Base-by-base conservation (phyloP, 441 rosid genomes). In the Rhodomyrtus psidioides region DNA sequence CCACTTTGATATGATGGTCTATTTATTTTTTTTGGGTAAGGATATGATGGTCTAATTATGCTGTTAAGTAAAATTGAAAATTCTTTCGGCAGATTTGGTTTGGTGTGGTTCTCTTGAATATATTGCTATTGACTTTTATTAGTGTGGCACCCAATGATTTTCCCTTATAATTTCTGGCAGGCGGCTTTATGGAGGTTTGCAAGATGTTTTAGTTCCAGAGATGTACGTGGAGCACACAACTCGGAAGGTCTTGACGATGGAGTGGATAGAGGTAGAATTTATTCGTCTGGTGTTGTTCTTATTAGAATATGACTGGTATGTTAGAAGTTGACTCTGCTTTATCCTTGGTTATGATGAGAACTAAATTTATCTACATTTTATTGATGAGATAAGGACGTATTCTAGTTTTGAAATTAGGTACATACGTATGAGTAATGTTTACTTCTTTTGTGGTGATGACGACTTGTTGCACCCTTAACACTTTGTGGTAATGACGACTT, bases 171-270 rank as follows among this genome's bases (percentile, higher is more conserved):
- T 81, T 87, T 87, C 86, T 81, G 88, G 88, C 92, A 95, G 99
- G 91, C 89, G 92, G 90, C 93, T 96, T 54, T 97, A 96, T 84
- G 98, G 98, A 84, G 89, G 89, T 87, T 90, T 97, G 90, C 89
- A 88, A 86, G 98, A 97, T 93, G 98, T 97, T 87, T 54, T 92
- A 87, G 97, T 97, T 92, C 99, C 99, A 84, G 89, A 94, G 87
- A 95, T 96, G 97, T 93, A 93, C 86, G 81, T 89, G 87, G 96
- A 95, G 89, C 88, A 93, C 89, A 94, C 98, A 90, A 96, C 98
- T 87, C 93, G 94, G 70, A 96, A 89, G 90, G 98, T 97, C 87
- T 96, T 97, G 90, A 94, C 93, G 30, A 97, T 96, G 99, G 98
- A 96, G 88, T 97, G 99, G 99, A 91, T 97, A 87, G 98, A 95